A percentile compares a stretch with the other conserved stretches of the same genome.
These are phyloP conservation scores for Eimeria acervulina DNA, from an alignment of 169 alveolate genomes.

Conservation along the genomic window DNA sequence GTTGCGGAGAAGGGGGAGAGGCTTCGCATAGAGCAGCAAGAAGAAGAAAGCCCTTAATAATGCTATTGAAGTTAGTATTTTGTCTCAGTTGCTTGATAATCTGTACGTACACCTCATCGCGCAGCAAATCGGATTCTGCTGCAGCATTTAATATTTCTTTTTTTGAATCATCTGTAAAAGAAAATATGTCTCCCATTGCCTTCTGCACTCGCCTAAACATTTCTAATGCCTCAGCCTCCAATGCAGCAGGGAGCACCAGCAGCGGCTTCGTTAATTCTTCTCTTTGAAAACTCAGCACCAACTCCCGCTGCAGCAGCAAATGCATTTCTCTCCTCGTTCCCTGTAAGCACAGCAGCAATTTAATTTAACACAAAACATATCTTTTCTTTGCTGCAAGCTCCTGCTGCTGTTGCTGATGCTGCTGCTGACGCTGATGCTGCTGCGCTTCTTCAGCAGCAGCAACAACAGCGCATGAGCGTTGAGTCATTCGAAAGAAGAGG, in stretches of 20 bases:
- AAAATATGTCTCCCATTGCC: conserved; percentile 57
- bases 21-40: conserved; percentile 21
- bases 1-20: conserved; percentile 42
- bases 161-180: neutral
- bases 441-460: too few species aligned
- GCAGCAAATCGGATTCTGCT: neutral
- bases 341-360: neutral
- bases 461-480: too few species aligned
- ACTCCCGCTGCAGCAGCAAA: conserved; percentile 37
- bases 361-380: neutral
- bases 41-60: neutral
- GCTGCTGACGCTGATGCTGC: too few species aligned
- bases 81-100: conserved; percentile 56
- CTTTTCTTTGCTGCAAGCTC: neutral
- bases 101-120: conserved; percentile 68
- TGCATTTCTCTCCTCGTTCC: conserved; percentile 13
- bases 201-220: conserved; percentile 16
- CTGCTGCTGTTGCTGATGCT: too few species aligned
- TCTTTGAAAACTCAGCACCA: neutral
- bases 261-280: conserved; percentile 29
- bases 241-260: neutral
- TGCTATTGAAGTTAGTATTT: conserved; percentile 1
- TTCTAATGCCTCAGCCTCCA: neutral
- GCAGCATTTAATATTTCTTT: conserved; percentile 11
- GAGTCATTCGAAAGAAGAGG: too few species aligned